phyloP scores from a whole-genome alignment of 164 flowering plant genomes.

The Umbellularia californica region DNA sequence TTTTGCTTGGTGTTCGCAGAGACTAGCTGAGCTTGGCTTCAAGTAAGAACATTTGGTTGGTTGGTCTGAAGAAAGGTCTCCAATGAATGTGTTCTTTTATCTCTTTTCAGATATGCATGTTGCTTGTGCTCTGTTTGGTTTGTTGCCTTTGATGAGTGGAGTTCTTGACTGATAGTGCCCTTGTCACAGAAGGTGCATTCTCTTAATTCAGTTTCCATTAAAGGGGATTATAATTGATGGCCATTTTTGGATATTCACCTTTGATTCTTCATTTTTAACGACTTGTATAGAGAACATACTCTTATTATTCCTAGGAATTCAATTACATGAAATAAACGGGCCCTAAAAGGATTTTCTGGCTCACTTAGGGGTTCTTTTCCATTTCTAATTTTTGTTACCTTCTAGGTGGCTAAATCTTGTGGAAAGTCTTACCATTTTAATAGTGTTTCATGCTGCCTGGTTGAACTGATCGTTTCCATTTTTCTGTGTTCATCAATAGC shows the following conservation, averaged over 20 bases:
- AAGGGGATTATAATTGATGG: not conserved
- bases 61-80: not conserved
- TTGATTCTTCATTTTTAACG: not conserved
- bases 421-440: not conserved
- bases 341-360: no score
- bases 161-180: not conserved
- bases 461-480: not conserved
- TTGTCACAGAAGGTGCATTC: no score
- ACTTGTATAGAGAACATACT: not conserved
- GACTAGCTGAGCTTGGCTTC: conserved; percentile 87
- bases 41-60: conserved; percentile 37
- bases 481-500: conserved; percentile 23
- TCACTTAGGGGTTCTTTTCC: no score
- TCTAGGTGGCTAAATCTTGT: not conserved
- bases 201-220: no score
- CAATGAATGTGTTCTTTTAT: not conserved
- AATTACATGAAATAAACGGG: no score
- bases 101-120: no score
- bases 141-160: no score
- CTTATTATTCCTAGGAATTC: no score
- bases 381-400: no score
- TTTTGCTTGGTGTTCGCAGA: conserved; percentile 91
- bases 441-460: not conserved
- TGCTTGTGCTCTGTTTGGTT: no score
- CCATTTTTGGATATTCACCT: not conserved